Base-by-base conservation (phyloP, 2,329 filamentous ascomycete genomes). In the Sporothrix protearum region DNA sequence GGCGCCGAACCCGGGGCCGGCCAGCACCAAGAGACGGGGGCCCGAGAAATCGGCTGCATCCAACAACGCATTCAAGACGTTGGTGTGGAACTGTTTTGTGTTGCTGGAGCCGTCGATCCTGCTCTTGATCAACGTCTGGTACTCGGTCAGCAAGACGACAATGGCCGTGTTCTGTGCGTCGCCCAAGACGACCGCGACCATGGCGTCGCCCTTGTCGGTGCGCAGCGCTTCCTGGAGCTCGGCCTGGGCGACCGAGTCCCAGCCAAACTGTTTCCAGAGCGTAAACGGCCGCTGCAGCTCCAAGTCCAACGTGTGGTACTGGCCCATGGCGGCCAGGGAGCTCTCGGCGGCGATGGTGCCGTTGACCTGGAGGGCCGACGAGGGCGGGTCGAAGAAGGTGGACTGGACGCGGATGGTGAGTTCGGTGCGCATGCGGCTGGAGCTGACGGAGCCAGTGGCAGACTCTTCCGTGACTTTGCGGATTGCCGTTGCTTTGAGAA, bases 131-230 rank as follows among this genome's bases (percentile, higher is more conserved):
- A 95, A 86, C 3, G 92, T 95, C 76, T 93, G 91, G 79, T 91
- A 90, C 77, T 93, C 89, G 2, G 91, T 94, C 71, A 96, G 91
- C 28, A 94, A 85, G 80, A 92, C 95, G 74, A 96, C 92, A 79
- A 94, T 93, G 71, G 93, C 92, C 64, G 64, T 51, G 45, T 51
- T 49, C 19, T 92, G 80, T 19, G 92, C 92, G 77, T 98, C 95
- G 77, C 97, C 92, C 91, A 99, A 95, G 30, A 98, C 92, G 0
- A 98, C 91, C 0, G 96, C 95, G 71, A 94, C 93, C 22, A 97
- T 86, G 73, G 95, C 91, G 0, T 93, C 94, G 73, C 92, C 89
- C 77, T 91, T 90, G 75, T 93, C 91, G 76, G 92, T 89, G 76
- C 92, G 90, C 16, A 95, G 86, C 0, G 94, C 91, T 79, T 97